Evolutionary conservation across 2,329 filamentous ascomycete genomes (phyloP).

Genomic region (Colletotrichum graminicola): DNA sequence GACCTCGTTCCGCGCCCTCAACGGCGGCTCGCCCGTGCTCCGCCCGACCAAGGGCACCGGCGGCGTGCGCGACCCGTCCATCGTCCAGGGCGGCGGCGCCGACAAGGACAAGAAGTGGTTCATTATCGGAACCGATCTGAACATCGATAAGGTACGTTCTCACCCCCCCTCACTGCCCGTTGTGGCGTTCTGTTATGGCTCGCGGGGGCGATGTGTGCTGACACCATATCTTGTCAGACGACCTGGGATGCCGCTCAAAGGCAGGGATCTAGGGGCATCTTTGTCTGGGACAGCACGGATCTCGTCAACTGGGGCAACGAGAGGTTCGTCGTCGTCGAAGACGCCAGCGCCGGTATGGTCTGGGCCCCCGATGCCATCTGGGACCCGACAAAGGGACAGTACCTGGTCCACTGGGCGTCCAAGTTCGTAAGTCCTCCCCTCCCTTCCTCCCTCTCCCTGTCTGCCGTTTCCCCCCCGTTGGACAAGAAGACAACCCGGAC

Average conservation of each 20-base stretch:
- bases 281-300: constrained; percentile 67
- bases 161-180: no score
- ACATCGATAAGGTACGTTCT: constrained; percentile 58
- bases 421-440: constrained; percentile 54
- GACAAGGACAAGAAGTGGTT: constrained; percentile 66
- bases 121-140: constrained; percentile 66
- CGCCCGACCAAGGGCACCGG: constrained; percentile 63
- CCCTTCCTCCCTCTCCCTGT: no score
- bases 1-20: constrained; percentile 61
- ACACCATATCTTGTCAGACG: constrained; percentile 51
- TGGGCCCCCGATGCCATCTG: constrained; percentile 60
- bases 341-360: constrained; percentile 67
- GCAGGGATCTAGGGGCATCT: constrained; percentile 64
- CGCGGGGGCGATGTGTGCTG: not conserved
- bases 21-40: constrained; percentile 61
- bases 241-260: constrained; percentile 65
- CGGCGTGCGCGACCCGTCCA: constrained; percentile 65
- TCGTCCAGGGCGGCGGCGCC: constrained; percentile 60
- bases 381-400: constrained; percentile 48
- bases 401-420: constrained; percentile 61
- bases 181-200: no score
- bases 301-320: constrained; percentile 63
- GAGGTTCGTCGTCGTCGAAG: constrained; percentile 63
- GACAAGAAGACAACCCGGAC: not conserved
- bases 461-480: no score